phyloP scores from a whole-genome alignment of 495 filamentous ascomycete species.

The Lentithecium fluviatile region DNA sequence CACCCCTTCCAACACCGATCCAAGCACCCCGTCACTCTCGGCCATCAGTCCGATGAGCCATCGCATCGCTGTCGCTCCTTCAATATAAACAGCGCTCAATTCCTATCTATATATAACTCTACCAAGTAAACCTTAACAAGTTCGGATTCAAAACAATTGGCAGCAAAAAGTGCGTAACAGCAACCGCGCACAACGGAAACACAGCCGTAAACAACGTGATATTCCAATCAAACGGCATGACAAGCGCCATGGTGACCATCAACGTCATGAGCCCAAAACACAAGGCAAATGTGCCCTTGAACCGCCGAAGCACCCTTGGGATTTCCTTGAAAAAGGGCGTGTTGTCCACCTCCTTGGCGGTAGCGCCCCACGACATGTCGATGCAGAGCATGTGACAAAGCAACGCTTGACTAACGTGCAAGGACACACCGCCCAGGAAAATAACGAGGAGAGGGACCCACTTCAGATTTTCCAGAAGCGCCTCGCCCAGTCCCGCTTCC shows the following conservation, averaged over 20 bases:
- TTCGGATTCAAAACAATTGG: too few relatives aligned
- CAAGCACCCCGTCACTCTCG: too few relatives aligned
- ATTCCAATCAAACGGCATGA: conserved; percentile 54
- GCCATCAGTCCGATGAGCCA: too few relatives aligned
- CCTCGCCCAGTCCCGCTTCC: conserved; percentile 40
- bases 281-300: conserved; percentile 61
- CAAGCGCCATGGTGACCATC: conserved; percentile 50
- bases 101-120: too few relatives aligned
- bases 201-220: conserved; percentile 52
- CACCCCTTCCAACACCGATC: too few relatives aligned
- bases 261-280: conserved; percentile 45
- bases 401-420: conserved; percentile 50
- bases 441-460: conserved; percentile 50
- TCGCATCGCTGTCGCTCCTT: too few relatives aligned
- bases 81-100: too few relatives aligned
- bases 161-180: too few relatives aligned
- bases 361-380: conserved; percentile 53
- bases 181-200: too few relatives aligned
- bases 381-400: conserved; percentile 50
- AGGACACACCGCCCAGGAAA: conserved; percentile 51
- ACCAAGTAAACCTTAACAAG: too few relatives aligned
- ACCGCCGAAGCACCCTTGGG: conserved; percentile 54
- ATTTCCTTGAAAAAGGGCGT: conserved; percentile 62
- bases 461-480: conserved; percentile 47
- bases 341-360: conserved; percentile 59